These are phyloP conservation scores for Lachnellula occidentalis DNA, from an alignment of 2,329 filamentous ascomycete species.

Conservation along the genomic window DNA sequence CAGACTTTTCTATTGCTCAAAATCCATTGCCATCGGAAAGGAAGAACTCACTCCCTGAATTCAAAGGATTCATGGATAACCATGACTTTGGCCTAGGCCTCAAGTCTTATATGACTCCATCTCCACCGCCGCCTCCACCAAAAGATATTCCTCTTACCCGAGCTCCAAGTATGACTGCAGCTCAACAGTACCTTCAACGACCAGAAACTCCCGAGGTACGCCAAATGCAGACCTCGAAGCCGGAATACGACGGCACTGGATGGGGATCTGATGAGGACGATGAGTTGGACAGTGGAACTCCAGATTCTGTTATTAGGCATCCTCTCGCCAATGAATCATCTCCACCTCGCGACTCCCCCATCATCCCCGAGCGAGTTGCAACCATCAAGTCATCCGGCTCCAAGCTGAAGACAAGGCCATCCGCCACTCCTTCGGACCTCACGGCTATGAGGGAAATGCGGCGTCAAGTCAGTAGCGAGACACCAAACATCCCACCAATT, in stretches of 20 bases:
- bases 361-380: constrained; percentile 74
- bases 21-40: constrained; percentile 20
- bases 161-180: constrained; percentile 21
- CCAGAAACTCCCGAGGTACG: constrained; percentile 27
- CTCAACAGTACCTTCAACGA: constrained; percentile 24
- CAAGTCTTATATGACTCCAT: constrained; percentile 47
- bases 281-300: constrained; percentile 60
- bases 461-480: constrained; percentile 75
- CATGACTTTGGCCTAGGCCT: constrained; percentile 50
- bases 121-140: constrained; percentile 30
- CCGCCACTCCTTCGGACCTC: constrained; percentile 79
- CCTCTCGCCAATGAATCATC: constrained; percentile 41
- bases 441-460: constrained; percentile 80
- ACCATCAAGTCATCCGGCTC: constrained; percentile 87
- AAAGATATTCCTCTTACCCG: constrained; percentile 17
- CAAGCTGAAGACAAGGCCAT: constrained; percentile 82
- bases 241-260: constrained; percentile 58
- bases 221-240: constrained; percentile 43
- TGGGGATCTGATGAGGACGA: constrained; percentile 52
- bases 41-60: constrained; percentile 38
- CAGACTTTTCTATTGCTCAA: constrained; percentile 33
- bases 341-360: constrained; percentile 42
- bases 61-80: constrained; percentile 42
- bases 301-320: constrained; percentile 86
- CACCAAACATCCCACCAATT: constrained; percentile 54